Evolutionary conservation across 495 filamentous ascomycete genomes (phyloP), one percentile per base, ranked within the genome.

Genomic region (Xylaria acuta): DNA sequence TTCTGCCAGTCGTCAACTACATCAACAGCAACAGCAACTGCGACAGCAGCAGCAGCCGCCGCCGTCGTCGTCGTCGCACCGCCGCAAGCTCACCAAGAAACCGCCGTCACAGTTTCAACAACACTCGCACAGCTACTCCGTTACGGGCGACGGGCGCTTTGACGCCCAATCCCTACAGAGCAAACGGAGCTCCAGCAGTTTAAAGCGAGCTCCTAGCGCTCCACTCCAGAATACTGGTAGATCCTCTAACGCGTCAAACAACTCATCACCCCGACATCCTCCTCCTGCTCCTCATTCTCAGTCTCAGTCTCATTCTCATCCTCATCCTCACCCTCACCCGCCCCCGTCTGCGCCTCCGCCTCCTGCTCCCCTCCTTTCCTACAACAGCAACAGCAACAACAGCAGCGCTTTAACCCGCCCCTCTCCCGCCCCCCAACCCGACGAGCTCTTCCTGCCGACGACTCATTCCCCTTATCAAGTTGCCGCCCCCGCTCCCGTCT

Each of bases 131-230:
- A 83, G 80, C 78, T 82, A 80, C 71, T 75, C 78, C 20, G 75
- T 75, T 75, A 79, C 80, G 70, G 76, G 80, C 77, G 84, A 85
- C 77, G 80, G 81, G 78, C 83, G 79, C 75, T 81, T 84, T 83
- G 86, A 87, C 81, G 80, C 84, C 80, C 83, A 81, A 77, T 86
- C 84, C 75, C 80, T 87, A 73, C 79, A 81, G 74, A 86, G 84
- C 81, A 85, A 87, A 83, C 82, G 84, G 78, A 87, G 85, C 84
- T 87, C 85, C 74, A 81, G 81, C 62, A 86, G 82, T 74, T 84
- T 93, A 75, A 89, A 89, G 79, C 88, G 91, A 80, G 89, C 91
- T 82, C 91, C 91, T 67, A 93, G 91, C 76, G 90, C 90, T 74
- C 90, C 91, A 66, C 83, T 88, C 72, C 80, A 75, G 71, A 79